These are phyloP conservation scores for Botryotinia globosa DNA, from an alignment of 2,329 filamentous ascomycete genomes.

Conservation along the genomic window DNA sequence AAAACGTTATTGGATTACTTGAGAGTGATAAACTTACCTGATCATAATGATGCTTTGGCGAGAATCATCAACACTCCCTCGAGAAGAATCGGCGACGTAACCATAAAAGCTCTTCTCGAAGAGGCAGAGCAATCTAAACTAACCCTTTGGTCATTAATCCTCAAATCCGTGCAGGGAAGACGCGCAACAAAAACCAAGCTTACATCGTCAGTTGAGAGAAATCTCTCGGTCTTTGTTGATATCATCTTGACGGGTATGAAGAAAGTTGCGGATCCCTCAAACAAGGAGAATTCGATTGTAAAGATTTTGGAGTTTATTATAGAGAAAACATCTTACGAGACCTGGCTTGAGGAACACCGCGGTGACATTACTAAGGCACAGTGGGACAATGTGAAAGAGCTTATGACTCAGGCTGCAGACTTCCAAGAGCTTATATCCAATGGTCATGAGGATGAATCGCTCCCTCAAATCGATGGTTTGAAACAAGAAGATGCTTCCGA, in stretches of 20 bases:
- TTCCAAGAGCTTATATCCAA: slow-evolving; percentile 45
- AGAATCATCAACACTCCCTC: slow-evolving; percentile 82
- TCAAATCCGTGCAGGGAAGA: slow-evolving; percentile 54
- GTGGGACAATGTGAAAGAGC: slow-evolving; percentile 87
- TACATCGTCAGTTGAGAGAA: slow-evolving; percentile 52
- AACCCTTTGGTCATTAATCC: slow-evolving; percentile 74
- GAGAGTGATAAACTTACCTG: slow-evolving; percentile 76
- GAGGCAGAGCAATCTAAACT: slow-evolving; percentile 70
- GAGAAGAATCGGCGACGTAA: slow-evolving; percentile 76
- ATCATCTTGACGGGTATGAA: slow-evolving; percentile 56
- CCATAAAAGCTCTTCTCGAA: slow-evolving; percentile 69
- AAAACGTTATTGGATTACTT: slow-evolving; percentile 87
- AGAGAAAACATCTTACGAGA: slow-evolving; percentile 67
- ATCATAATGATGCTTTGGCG: slow-evolving; percentile 81
- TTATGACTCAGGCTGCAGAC: slow-evolving; percentile 76
- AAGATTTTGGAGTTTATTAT: slow-evolving; percentile 53
- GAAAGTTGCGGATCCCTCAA: slow-evolving; percentile 45
- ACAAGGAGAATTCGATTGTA: slow-evolving; percentile 27
- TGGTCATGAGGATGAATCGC: slow-evolving; percentile 49
- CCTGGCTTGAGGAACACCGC: slow-evolving; percentile 70
- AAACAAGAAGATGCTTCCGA: slow-evolving; percentile 65
- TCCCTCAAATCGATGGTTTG: slow-evolving; percentile 68
- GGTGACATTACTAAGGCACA: slow-evolving; percentile 72
- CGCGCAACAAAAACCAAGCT: slow-evolving; percentile 52
- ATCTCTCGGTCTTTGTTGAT: slow-evolving; percentile 56